Evolutionary conservation across 139 green algal species (phyloP).

Genomic region (Picochlorum costavermella): DNA sequence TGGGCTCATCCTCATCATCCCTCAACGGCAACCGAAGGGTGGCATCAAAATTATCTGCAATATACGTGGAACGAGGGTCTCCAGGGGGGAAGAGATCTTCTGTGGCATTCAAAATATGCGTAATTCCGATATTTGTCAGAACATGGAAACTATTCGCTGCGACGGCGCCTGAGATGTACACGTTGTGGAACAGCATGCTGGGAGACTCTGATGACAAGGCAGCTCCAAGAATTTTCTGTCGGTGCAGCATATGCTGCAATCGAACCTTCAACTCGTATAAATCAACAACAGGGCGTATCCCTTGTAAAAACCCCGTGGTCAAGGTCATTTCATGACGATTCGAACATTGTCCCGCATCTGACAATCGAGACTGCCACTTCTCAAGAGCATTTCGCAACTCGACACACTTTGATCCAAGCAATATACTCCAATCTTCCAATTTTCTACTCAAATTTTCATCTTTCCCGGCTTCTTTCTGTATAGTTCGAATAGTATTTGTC

Average conservation of each 20-base stretch:
- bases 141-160: slow-evolving; percentile 60
- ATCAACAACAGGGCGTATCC: slow-evolving; percentile 70
- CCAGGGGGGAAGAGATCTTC: slow-evolving; percentile 28
- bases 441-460: slow-evolving; percentile 33
- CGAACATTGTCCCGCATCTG: slow-evolving; percentile 17
- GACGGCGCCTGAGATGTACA: slow-evolving; percentile 73
- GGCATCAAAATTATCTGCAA: not conserved
- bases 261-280: slow-evolving; percentile 79
- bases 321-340: slow-evolving; percentile 23
- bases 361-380: slow-evolving; percentile 54
- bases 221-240: slow-evolving; percentile 55
- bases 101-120: slow-evolving; percentile 78
- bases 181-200: slow-evolving; percentile 34
- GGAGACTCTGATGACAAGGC: slow-evolving; percentile 42
- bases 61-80: not conserved
- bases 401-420: slow-evolving; percentile 29
- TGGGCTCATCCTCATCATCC: slow-evolving; percentile 73
- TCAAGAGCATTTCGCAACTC: slow-evolving; percentile 50
- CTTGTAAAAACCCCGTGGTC: slow-evolving; percentile 76
- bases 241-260: slow-evolving; percentile 74
- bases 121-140: slow-evolving; percentile 73
- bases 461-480: slow-evolving; percentile 34
- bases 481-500: slow-evolving; percentile 40
- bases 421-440: slow-evolving; percentile 32
- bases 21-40: slow-evolving; percentile 44